These are phyloP conservation scores for Ustilago trichophora DNA, from an alignment of 1,284 basidiomycete species.

Conservation along the genomic window DNA sequence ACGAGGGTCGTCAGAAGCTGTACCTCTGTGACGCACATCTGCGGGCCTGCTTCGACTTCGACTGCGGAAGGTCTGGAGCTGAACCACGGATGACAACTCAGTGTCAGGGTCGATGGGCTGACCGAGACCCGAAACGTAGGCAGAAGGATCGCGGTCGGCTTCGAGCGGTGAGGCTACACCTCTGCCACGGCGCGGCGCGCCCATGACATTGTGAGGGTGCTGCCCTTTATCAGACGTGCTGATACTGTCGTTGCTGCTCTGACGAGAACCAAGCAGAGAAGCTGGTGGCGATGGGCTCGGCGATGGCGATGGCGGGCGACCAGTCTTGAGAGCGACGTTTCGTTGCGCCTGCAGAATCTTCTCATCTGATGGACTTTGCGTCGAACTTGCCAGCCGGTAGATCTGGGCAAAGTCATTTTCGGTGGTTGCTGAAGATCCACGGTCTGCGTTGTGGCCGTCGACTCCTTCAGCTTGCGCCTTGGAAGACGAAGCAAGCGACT, in stretches of 20 bases:
- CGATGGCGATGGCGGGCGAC: slow-evolving; percentile 34
- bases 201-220: neutral
- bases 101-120: slow-evolving; percentile 62
- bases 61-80: slow-evolving; percentile 61
- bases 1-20: slow-evolving; percentile 3
- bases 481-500: slow-evolving; percentile 13
- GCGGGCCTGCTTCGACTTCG: slow-evolving; percentile 51
- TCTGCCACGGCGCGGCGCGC: slow-evolving; percentile 15
- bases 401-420: slow-evolving; percentile 37
- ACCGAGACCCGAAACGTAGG: slow-evolving; percentile 62
- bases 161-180: slow-evolving; percentile 42
- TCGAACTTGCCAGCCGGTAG: slow-evolving; percentile 21
- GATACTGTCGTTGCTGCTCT: slow-evolving; percentile 41
- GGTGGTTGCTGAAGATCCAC: neutral
- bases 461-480: neutral
- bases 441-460: neutral
- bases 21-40: slow-evolving; percentile 1
- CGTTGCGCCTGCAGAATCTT: slow-evolving; percentile 22
- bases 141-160: slow-evolving; percentile 46
- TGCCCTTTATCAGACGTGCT: slow-evolving; percentile 5
- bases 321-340: slow-evolving; percentile 22
- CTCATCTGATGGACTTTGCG: slow-evolving; percentile 2
- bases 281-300: slow-evolving; percentile 33
- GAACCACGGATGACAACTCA: slow-evolving; percentile 61
- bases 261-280: slow-evolving; percentile 32